Conservation (phyloP, 2,329 filamentous ascomycete species). For the Aspergillus bombycis region DNA sequence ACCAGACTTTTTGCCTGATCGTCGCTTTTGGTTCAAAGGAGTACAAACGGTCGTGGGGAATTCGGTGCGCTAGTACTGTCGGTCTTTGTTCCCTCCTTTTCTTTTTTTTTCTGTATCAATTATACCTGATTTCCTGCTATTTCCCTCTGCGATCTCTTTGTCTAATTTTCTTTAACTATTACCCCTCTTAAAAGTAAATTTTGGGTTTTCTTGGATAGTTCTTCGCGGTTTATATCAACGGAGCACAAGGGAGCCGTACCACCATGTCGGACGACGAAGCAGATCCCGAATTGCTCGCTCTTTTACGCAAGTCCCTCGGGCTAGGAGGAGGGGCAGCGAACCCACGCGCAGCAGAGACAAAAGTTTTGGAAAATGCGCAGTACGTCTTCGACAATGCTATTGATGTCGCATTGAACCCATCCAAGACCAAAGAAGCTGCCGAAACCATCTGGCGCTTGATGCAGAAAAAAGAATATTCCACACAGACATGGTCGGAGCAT, state of each 20-base stretch:
- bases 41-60: slow-evolving; percentile 2
- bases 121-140: not conserved
- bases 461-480: slow-evolving; percentile 81
- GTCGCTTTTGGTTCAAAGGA: slow-evolving; percentile 4
- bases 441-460: slow-evolving; percentile 78
- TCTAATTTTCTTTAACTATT: not conserved
- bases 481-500: slow-evolving; percentile 82
- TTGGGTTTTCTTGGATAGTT: slow-evolving; percentile 1
- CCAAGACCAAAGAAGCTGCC: slow-evolving; percentile 79
- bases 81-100: not conserved
- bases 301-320: slow-evolving; percentile 78
- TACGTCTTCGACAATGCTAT: slow-evolving; percentile 90
- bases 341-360: slow-evolving; percentile 69
- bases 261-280: slow-evolving; percentile 89
- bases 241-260: not conserved
- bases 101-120: not conserved
- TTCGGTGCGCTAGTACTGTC: not conserved
- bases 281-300: slow-evolving; percentile 82
- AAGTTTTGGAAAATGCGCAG: slow-evolving; percentile 79
- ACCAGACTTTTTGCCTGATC: slow-evolving; percentile 6
- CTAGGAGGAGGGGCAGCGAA: slow-evolving; percentile 60
- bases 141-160: not conserved
- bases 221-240: not conserved
- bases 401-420: slow-evolving; percentile 86
- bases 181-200: not conserved